A percentile compares a stretch with the other conserved stretches of the same genome.
These are phyloP conservation scores for Actinidia polygama DNA, from an alignment of 179 eudicot genomes.

Conservation along the genomic window DNA sequence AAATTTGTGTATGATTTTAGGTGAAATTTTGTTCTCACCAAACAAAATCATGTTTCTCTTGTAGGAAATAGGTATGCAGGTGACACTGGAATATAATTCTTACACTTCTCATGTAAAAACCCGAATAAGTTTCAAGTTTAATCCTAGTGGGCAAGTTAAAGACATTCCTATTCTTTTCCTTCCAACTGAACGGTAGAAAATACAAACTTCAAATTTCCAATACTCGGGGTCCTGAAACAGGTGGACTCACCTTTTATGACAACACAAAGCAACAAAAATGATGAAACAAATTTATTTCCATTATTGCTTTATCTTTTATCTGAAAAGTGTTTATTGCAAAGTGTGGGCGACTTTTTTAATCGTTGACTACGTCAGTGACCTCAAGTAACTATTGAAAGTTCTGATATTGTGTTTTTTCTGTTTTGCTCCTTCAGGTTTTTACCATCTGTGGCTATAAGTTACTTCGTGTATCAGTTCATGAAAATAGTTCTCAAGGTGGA, in stretches of 20 bases:
- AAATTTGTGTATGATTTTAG: no score
- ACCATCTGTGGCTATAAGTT: constrained; percentile 98
- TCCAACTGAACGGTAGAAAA: no score
- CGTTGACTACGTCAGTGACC: background rate
- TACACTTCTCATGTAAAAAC: no score
- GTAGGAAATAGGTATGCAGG: background rate
- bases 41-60: background rate
- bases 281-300: background rate
- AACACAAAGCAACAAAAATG: background rate
- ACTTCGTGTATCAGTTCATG: constrained; percentile 94
- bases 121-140: no score
- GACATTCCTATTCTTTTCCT: no score
- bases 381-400: background rate
- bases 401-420: background rate
- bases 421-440: constrained; percentile 59
- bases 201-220: no score
- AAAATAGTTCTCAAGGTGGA: constrained; percentile 88
- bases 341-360: background rate
- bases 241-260: background rate
- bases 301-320: background rate
- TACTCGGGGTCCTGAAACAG: background rate
- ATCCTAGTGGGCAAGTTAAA: no score
- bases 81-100: background rate
- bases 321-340: background rate
- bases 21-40: no score